Evolutionary conservation across 202 grass and related monocot species (phyloP), one percentile per base, ranked within the genome.

Genomic region (Setaria viridis): DNA sequence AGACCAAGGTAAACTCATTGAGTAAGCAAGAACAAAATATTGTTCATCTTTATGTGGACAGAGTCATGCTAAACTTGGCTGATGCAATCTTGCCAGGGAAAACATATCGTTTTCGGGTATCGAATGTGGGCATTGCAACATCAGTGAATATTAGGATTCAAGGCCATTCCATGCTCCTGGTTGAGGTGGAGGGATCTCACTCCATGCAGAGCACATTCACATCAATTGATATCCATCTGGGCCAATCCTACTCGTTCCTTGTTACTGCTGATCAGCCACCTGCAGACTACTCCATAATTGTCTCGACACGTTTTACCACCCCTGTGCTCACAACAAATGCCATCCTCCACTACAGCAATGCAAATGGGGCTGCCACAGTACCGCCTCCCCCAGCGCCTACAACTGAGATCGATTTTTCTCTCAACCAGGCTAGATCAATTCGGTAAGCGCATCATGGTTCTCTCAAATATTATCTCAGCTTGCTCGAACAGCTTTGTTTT

Each of bases 131-230:
- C 6, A 89, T 94, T 21, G 73, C 92, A 11, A 92, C 83, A 1
- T 92, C 94, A 7, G 83, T 97, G 25, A 97, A 94, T 84, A 93
- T 97, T 81, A 92, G 92, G 77, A 91, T 97, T 80, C 94, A 97
- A 57, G 92, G 92, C 0, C 94, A 97, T 87, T 92, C 88, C 49
- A 87, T 97, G 92, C 74, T 87, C 37, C 74, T 97, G 50, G 90
- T 97, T 67, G 94, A 97, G 86, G 92, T 97, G 42, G 94, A 97
- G 56, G 94, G 94, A 32, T 97, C 92, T 15, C 94, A 97, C 85
- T 89, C 80, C 13, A 78, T 97, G 84, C 94, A 97, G 67, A 94
- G 60, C 80, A 89, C 62, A 0, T 97, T 89, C 90, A 45, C 85
- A 58, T 97, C 92, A 1, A 79, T 97, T 0, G 92, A 97, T 11